Base-by-base conservation (phyloP, 2,329 filamentous ascomycete genomes). In the Colletotrichum kahawae region DNA sequence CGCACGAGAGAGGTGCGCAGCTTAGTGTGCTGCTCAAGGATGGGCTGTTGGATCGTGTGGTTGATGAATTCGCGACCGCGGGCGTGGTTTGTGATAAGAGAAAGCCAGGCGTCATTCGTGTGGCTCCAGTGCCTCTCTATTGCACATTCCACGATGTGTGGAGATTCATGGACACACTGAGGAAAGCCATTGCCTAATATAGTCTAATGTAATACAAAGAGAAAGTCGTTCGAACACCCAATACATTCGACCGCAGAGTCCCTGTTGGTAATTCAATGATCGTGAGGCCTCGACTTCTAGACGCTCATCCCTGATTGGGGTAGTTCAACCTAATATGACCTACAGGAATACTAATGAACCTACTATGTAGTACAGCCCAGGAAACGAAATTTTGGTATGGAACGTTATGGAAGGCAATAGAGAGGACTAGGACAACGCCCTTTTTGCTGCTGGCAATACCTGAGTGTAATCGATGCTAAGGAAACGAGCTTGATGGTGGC, bases 41-140 rank as follows among this genome's bases (percentile, higher is more conserved):
- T 1, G 95, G 93, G 0, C 80, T 97, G 67, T 84, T 98, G 70
- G 94, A 96, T n/a, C 81, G 81, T 8, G 91, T 97, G 4, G 88
- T 92, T 74, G 85, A 87, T 57, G 88, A 88, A 33, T 82, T 98
- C 33, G 91, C 94, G 78, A 88, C 90, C 14, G 89, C 90, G 2
- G 94, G 93, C 1, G 92, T 97, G 4, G 90, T 97, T 1, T 92
- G 94, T 48, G 95, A 98, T 81, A 94, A 97, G 88, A 88, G 95
- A 74, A 95, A 94, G 82, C 95, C 96, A 2, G 93, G 96, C 81
- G 95, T 98, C 18, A 93, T 98, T 66, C 88, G 95, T 2, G 92
- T 97, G 2, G 95, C 95, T 3, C 95, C 96, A 2, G 93, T 94
- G 56, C 95, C 95, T 10, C 83, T 98, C 78, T 98, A 98, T 84